These are phyloP conservation scores for Castanospermum australe DNA, from an alignment of 306 rosid species.

Conservation along the genomic window DNA sequence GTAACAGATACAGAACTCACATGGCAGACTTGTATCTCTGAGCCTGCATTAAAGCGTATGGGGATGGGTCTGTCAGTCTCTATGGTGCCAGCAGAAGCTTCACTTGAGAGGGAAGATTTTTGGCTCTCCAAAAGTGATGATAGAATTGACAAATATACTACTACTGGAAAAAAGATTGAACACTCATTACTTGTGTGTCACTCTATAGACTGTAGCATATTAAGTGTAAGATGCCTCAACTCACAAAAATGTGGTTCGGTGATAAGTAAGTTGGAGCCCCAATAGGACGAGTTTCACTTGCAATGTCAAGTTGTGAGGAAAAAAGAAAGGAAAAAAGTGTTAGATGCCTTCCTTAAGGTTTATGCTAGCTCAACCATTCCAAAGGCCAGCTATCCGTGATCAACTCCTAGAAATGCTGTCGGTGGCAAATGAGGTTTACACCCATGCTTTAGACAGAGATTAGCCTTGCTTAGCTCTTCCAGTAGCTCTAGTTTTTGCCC, in stretches of 20 bases:
- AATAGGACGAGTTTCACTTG: no score
- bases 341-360: conserved; percentile 48
- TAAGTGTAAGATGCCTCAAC: conserved; percentile 39
- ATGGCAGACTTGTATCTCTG: background rate
- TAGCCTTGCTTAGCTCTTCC: conserved; percentile 31
- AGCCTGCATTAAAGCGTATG: conserved; percentile 2
- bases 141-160: conserved; percentile 35
- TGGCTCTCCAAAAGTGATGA: conserved; percentile 39
- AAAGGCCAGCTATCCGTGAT: conserved; percentile 32
- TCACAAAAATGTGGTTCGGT: no score
- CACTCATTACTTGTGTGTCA: conserved; percentile 33
- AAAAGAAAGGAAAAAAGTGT: no score
- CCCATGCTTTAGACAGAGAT: conserved; percentile 14
- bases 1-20: conserved; percentile 11
- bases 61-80: background rate
- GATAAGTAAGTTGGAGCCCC: no score
- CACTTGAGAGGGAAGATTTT: conserved; percentile 62
- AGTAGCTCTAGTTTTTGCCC: conserved; percentile 6
- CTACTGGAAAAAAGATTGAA: conserved; percentile 30
- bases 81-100: conserved; percentile 34
- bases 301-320: no score
- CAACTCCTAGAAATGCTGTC: conserved; percentile 35
- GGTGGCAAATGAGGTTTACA: conserved; percentile 27
- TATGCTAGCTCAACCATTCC: conserved; percentile 32
- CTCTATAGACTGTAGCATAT: conserved; percentile 30